These are phyloP conservation scores for Kazachstania bromeliacearum DNA, from an alignment of 805 yeast genomes.

Conservation along the genomic window DNA sequence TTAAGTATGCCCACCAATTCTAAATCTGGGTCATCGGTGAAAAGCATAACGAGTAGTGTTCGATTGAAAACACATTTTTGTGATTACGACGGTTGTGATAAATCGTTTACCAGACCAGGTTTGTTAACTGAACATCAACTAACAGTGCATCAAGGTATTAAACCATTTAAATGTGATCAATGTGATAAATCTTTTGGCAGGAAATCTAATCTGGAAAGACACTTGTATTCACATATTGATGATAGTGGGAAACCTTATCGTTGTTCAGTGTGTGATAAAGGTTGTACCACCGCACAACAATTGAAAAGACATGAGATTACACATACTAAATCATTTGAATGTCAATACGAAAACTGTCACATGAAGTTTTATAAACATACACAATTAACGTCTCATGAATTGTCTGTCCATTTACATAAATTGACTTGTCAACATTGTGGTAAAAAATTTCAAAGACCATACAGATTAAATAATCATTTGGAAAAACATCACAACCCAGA, in stretches of 20 bases:
- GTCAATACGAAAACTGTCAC: constrained; percentile 52
- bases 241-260: constrained; percentile 54
- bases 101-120: constrained; percentile 73
- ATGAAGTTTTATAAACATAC: constrained; percentile 69
- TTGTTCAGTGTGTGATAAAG: constrained; percentile 72
- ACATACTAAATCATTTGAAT: constrained; percentile 58
- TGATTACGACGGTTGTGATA: constrained; percentile 55
- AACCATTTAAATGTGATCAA: constrained; percentile 61
- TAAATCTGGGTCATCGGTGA: too few relatives aligned
- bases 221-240: constrained; percentile 50
- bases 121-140: constrained; percentile 73
- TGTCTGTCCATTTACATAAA: constrained; percentile 47
- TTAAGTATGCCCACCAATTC: too few relatives aligned
- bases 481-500: constrained; percentile 52
- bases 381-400: constrained; percentile 62
- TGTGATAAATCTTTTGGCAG: constrained; percentile 65
- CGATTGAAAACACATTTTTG: constrained; percentile 60
- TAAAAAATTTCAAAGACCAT: constrained; percentile 53
- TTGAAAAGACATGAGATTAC: constrained; percentile 73
- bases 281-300: constrained; percentile 74
- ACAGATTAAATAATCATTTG: constrained; percentile 56
- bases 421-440: constrained; percentile 56
- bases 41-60: background rate
- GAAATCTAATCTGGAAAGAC: constrained; percentile 73
- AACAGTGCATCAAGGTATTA: constrained; percentile 57